A percentile compares a stretch with the other conserved stretches of the same genome.
Conservation (phyloP, 1,139 yeast species). For the Diutina neorugosa region DNA sequence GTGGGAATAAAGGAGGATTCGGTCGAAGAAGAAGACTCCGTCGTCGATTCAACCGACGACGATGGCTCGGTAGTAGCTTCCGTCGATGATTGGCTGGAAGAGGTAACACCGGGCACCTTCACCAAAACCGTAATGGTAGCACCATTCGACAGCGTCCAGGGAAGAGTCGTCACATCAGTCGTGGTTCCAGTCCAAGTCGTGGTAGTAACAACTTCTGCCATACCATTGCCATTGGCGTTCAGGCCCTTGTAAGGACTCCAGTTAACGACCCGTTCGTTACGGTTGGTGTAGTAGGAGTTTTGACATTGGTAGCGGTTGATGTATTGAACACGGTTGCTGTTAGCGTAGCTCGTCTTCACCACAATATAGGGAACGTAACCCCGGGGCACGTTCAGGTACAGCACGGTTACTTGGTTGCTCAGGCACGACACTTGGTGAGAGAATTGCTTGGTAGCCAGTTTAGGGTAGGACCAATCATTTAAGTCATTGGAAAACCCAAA, state of each 20-base stretch:
- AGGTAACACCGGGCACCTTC: neutral
- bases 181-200: neutral
- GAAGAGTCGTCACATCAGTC: neutral
- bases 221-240: neutral
- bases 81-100: neutral
- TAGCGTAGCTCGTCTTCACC: neutral
- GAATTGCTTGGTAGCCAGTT: conserved; percentile 5
- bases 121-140: neutral
- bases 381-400: conserved; percentile 16
- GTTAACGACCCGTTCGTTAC: neutral
- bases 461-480: neutral
- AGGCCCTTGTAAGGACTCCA: neutral
- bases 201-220: neutral
- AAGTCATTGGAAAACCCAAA: conserved; percentile 4
- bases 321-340: neutral
- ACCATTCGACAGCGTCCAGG: neutral
- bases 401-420: conserved; percentile 6
- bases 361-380: conserved; percentile 22
- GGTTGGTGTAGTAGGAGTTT: neutral
- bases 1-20: neutral
- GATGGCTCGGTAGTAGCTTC: neutral
- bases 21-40: neutral
- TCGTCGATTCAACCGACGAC: neutral
- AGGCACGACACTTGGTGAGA: conserved; percentile 10
- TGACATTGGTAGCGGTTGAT: neutral